A percentile compares a stretch with the other conserved stretches of the same genome.
phyloP scores from a whole-genome alignment of 352 stramenopile genomes.

The Phytophthora ramorum region DNA sequence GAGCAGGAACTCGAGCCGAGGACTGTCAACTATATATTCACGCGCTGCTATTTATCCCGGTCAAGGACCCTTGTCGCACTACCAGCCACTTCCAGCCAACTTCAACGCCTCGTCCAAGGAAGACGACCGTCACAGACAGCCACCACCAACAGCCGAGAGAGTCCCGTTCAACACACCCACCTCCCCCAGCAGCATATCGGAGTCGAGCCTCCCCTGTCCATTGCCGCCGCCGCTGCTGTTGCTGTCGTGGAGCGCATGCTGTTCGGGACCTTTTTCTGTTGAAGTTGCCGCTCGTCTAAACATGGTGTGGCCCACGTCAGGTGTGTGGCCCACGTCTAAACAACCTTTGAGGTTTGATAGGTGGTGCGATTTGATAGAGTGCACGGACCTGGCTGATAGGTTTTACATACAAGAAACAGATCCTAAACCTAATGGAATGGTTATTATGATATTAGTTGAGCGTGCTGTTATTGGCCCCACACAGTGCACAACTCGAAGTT shows the following conservation, averaged over 20 bases:
- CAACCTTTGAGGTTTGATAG: conserved; percentile 18
- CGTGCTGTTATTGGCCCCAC: neutral
- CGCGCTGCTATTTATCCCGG: conserved; percentile 31
- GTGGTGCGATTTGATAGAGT: neutral
- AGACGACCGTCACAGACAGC: conserved; percentile 2
- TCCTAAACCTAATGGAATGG: conserved; percentile 7
- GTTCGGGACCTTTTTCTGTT: conserved; percentile 25
- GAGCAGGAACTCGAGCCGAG: neutral
- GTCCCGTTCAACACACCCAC: neutral
- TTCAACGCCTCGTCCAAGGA: conserved; percentile 9
- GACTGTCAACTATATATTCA: conserved; percentile 11
- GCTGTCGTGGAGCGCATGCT: conserved; percentile 10
- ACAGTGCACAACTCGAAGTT: conserved; percentile 23
- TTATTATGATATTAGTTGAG: neutral
- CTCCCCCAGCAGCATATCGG: neutral
- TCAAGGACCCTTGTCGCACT: neutral
- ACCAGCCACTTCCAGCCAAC: neutral
- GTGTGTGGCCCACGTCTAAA: conserved; percentile 31
- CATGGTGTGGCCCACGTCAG: conserved; percentile 27
- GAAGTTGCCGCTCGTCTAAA: conserved; percentile 35
- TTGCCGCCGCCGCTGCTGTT: conserved; percentile 1
- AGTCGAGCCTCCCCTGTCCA: conserved; percentile 8
- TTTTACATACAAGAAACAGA: neutral
- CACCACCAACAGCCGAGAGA: conserved; percentile 1
- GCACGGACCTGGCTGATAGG: no score